Evolutionary conservation across 495 filamentous ascomycete species (phyloP), one percentile per base, ranked within the genome.

Genomic region (Lophium mytilinum): DNA sequence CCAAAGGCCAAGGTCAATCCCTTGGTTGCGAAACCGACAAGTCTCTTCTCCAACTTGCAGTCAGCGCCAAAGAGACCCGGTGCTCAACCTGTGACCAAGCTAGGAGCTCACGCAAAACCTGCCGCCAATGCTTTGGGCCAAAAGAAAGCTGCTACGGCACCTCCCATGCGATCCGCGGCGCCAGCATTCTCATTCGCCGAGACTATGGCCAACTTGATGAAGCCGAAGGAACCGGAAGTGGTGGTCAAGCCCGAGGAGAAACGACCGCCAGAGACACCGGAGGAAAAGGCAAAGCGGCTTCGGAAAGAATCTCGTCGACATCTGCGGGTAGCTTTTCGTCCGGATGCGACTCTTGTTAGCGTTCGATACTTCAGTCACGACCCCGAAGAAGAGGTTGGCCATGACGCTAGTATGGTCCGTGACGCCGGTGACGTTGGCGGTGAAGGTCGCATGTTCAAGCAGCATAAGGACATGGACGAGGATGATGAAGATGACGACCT

Each of bases 381-480:
- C 54, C 86, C 84, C 2, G 87, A 90, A 19, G 89, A 94, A 67
- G 87, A 93, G 53, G 73, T 84, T 56, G 84, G 83, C n/a, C 84
- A 83, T 9, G 78, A 82, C 24, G 77, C 79, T 57, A 83, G 78
- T 51, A 79, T 83, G 71, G 70, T 83, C 36, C 79, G 83, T 37
- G 85, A 90, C 70, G 80, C 79, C 1, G 79, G 80, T 37, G 87
- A 91, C 60, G 81, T 85, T 48, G 82, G 82, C 33, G 80, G 79
- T 17, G 90, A 96, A 72, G 88, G 89, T 34, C 85, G 85, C 58
- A 85, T 88, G 67, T 80, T 93, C 62, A 93, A 90, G 68, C 79
- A 87, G 52, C 84, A 84, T 61, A 77, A 75, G 63, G 80, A 83
- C 50, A 65, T 80, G 63, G 73, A 80, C 1, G 68, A 83, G 1